Evolutionary conservation across 2,329 filamentous ascomycete genomes (phyloP), one percentile per base, ranked within the genome.

Genomic region (Zelopaecilomyces penicillatus): DNA sequence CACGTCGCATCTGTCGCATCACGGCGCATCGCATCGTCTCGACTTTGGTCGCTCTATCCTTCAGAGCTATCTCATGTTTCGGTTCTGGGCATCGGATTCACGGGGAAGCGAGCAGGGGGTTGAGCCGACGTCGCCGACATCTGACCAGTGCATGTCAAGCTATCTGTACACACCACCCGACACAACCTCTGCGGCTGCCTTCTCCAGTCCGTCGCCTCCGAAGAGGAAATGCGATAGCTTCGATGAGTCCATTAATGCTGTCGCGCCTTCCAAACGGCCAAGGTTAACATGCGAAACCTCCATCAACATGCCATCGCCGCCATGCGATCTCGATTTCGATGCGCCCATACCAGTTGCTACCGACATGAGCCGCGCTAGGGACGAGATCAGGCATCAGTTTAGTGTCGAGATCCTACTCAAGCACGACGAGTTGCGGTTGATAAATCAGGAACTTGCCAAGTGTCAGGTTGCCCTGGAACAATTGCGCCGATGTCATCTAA

Each of bases 391-490:
- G 60, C 82, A 88, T 50, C 86, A 96, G 65, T 84, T 97, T 64
- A 87, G 89, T 58, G 78, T 93, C 53, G 90, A 96, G 69, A 90
- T 97, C 43, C 70, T 97, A 51, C 70, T 94, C 62, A 97, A 96
- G 73, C 93, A 98, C 66, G 82, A 93, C 58, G 93, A 98, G 69
- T 70, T 97, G 48, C 87, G 90, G 46, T 74, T 95, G 54, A 95
- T 97, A 64, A 88, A 97, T 61, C 89, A 95, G 66, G 93, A 97
- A 68, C 76, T 97, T 52, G 91, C 88, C 52, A 97, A 96, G 70
- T 96, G 90, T 60, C 90, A 97, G 69, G 73, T 90, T 52, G 88
- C 90, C 8, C 75, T 97, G 54, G 93, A 98, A 67, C 93, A 97
- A 68, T 73, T 98, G 51, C 85, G 93, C 55, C 83, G 93, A 49